Percentiles rank a stretch among this genome's conserved stretches.
phyloP scores from a whole-genome alignment of 1,284 basidiomycete genomes.

The Papiliotrema flavescens region DNA sequence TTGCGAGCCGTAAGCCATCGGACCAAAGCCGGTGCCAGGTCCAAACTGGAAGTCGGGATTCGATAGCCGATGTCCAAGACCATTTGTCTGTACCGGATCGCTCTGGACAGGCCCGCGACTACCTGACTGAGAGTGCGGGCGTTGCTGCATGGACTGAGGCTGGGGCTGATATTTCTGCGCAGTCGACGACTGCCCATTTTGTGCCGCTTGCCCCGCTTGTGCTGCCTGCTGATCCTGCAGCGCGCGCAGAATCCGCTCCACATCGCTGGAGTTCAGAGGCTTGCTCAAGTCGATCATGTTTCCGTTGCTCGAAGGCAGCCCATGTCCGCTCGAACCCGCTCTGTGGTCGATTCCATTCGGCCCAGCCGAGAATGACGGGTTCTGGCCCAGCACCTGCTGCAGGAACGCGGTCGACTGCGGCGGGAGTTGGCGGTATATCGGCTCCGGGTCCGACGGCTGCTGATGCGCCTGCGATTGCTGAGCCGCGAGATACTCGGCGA shows the following conservation, averaged over 20 bases:
- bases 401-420: background rate
- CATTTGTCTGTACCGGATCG: too few species aligned
- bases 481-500: background rate
- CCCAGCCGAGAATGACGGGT: background rate
- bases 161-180: too few species aligned
- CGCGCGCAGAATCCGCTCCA: slow-evolving; percentile 39
- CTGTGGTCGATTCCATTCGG: background rate
- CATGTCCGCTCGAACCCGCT: too few species aligned
- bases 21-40: too few species aligned
- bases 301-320: slow-evolving; percentile 10
- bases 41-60: too few species aligned
- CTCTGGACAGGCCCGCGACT: too few species aligned
- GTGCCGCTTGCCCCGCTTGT: background rate
- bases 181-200: too few species aligned
- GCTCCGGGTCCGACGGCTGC: background rate
- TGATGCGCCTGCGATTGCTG: background rate
- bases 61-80: too few species aligned
- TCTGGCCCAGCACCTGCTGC: background rate
- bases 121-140: too few species aligned
- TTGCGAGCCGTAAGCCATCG: too few species aligned
- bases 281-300: slow-evolving; percentile 45
- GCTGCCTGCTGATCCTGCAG: slow-evolving; percentile 28
- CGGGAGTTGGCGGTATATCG: slow-evolving; percentile 1
- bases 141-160: too few species aligned
- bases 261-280: slow-evolving; percentile 38